Conservation (phyloP, 1,284 basidiomycete species). For the Microbotryum silenes-acaulis region DNA sequence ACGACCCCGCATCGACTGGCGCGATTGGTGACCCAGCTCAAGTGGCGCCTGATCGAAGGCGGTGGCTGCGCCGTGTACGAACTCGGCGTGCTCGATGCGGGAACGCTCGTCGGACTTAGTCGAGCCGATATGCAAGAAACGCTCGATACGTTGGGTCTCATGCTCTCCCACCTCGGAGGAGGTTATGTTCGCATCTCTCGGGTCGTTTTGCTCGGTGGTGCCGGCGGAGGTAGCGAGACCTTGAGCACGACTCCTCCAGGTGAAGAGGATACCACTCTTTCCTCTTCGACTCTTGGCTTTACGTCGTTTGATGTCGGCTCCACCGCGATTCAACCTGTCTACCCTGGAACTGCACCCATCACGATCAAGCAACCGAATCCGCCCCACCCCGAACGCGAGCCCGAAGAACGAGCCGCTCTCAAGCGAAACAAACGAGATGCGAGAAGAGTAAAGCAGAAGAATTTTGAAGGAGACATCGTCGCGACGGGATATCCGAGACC, state of each 20-base stretch:
- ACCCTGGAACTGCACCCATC: too few species aligned
- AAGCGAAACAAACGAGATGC: conserved; percentile 26
- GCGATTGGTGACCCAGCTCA: conserved; percentile 76
- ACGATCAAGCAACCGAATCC: not conserved
- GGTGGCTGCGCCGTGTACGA: conserved; percentile 81
- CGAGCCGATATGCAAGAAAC: conserved; percentile 67
- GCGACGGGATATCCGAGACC: too few species aligned
- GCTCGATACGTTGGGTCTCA: conserved; percentile 73
- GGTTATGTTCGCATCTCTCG: conserved; percentile 16
- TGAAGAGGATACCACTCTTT: not conserved
- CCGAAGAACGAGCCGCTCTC: conserved; percentile 13
- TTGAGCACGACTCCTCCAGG: too few species aligned
- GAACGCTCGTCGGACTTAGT: conserved; percentile 70
- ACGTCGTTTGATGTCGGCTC: not conserved
- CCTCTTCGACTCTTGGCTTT: not conserved
- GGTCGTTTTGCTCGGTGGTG: conserved; percentile 19
- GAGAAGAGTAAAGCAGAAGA: not conserved
- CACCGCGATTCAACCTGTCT: not conserved
- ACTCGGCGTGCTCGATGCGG: conserved; percentile 75
- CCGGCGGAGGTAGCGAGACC: not conserved
- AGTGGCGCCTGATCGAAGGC: conserved; percentile 87
- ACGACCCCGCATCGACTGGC: conserved; percentile 58
- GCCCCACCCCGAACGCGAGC: conserved; percentile 7
- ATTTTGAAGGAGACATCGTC: too few species aligned
- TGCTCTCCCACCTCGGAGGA: conserved; percentile 82